Evolutionary conservation across 192 early-diverging fungal genomes (phyloP), one percentile per base, ranked within the genome.

Genomic region (Geranomyces variabilis): DNA sequence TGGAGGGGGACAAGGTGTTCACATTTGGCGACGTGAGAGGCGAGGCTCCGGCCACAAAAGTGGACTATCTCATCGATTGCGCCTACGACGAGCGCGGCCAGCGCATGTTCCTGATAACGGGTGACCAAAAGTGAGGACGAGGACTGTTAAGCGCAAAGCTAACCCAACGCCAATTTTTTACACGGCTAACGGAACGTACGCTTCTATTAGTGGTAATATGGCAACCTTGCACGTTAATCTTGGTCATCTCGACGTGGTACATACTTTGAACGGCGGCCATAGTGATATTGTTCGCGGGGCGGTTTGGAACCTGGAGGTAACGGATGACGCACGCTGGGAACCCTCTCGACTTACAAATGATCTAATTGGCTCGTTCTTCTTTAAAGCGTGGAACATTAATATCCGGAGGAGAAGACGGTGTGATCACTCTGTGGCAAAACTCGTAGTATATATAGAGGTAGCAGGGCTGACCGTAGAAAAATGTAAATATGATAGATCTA

Each of bases 21-120:
- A 58, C 49, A 10, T 96, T 92, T 80, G 94, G 95, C 34, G 94
- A 99, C 78, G 86, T 96, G 55, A 83, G 95, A 57, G 58, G 80
- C 22, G 81, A 76, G 33, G 19, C 86, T 49, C 44, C 17, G 5
- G 58, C 67, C 13, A 21, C 83, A 44, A 71, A 79, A 1, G 73
- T 94, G 19, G 91, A 97, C 67, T 99, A 96, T 72, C 86, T 89
- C 22, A 87, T 94, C 28, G 93, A 93, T 53, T 93, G 91, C 69
- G 79, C 81, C 2, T 99, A 93, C 74, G 90, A 94, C 62, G 65
- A 79, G 12, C 69, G 61, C 1, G 66, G 81, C 0, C 86, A 91
- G 75, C 81, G 95, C 24, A 82, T 97, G 45, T 99, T 84, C 74
- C 70, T 97, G 56, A 75, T 90, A 15, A 82, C 86, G 1, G 97